Percentiles rank a stretch among this genome's conserved stretches.
These are phyloP conservation scores for Chrysochromulina tobinii DNA, from an alignment of 78 protist genomes.

Conservation along the genomic window DNA sequence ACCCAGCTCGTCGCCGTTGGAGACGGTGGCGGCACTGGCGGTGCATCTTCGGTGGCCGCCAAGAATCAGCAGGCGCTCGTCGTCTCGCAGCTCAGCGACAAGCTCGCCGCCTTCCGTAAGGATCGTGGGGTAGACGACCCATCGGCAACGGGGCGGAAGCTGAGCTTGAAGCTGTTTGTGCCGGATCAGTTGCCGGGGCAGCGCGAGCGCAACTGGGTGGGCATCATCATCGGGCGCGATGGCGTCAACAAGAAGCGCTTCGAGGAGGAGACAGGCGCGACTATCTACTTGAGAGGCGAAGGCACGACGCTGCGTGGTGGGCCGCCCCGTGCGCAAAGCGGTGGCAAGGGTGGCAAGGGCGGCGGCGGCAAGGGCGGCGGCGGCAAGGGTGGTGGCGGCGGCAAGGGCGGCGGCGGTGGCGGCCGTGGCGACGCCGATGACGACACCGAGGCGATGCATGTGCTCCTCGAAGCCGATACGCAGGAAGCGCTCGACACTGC, in stretches of 20 bases:
- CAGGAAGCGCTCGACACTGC: neutral
- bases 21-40: no score
- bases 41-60: no score
- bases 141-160: no score
- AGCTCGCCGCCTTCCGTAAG: neutral
- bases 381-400: neutral
- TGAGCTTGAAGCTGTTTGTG: no score
- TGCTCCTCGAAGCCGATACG: neutral
- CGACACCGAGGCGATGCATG: neutral
- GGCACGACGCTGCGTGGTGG: neutral
- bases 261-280: neutral
- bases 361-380: neutral
- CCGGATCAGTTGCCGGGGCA: no score
- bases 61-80: neutral
- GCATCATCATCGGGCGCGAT: neutral
- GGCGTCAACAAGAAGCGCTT: neutral
- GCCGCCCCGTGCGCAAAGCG: no score
- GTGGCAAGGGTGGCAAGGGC: no score
- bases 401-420: neutral
- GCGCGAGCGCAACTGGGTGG: slow-evolving; percentile 7
- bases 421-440: neutral
- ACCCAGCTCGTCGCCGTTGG: no score
- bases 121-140: neutral
- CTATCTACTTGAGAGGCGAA: neutral
- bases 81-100: neutral